Evolutionary conservation across 2,329 filamentous ascomycete genomes (phyloP).

Genomic region (Verruconis gallopava): DNA sequence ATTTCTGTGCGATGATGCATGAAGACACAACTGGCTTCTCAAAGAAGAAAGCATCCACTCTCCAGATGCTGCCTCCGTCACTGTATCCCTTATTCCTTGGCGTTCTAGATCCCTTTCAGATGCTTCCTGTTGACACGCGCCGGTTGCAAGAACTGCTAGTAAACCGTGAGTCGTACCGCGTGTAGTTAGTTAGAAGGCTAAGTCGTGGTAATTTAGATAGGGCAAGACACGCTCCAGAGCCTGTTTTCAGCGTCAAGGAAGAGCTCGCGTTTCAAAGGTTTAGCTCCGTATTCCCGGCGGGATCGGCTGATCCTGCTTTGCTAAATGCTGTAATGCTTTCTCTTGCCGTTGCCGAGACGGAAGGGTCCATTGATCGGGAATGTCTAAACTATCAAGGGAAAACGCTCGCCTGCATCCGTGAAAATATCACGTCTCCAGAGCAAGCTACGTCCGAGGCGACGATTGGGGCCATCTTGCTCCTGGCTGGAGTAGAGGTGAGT

Average conservation of each 20-base stretch:
- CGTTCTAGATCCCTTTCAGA: not conserved
- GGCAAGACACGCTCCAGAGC: not conserved
- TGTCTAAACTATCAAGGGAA: not conserved
- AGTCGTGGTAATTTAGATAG: not conserved
- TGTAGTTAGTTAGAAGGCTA: not conserved
- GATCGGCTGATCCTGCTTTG: not conserved
- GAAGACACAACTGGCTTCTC: too few relatives aligned
- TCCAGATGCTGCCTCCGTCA: not conserved
- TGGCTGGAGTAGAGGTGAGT: constrained; percentile 31
- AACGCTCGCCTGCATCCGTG: not conserved
- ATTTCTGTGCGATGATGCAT: too few relatives aligned
- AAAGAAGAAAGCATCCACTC: not conserved
- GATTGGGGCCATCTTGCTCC: constrained; percentile 29
- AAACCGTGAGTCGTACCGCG: not conserved
- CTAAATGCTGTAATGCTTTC: not conserved
- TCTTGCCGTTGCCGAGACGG: not conserved
- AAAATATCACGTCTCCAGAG: constrained; percentile 7
- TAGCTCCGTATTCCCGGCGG: not conserved
- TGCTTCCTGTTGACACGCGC: not conserved
- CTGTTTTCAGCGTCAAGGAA: not conserved
- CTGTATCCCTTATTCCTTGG: not conserved
- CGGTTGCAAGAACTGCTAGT: not conserved
- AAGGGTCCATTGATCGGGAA: not conserved
- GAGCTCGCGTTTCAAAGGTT: not conserved
- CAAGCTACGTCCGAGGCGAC: constrained; percentile 24